Evolutionary conservation across 352 stramenopile genomes (phyloP).

Genomic region (Phytophthora fragariaefolia): DNA sequence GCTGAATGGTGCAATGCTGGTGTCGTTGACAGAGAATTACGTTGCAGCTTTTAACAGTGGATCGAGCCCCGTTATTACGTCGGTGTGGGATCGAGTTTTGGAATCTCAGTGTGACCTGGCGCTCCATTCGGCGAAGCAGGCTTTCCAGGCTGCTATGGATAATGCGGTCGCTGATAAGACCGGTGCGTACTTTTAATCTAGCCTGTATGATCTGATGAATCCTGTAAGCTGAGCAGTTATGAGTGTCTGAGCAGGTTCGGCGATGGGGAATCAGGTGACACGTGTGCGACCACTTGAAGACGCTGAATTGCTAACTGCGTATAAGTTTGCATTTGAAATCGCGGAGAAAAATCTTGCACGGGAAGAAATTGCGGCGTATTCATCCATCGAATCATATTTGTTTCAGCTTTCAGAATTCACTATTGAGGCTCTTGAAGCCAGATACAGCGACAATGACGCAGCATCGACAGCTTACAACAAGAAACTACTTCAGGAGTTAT

Average conservation of each 20-base stretch:
- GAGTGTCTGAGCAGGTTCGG: constrained; percentile 28
- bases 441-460: constrained; percentile 44
- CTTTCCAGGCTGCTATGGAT: constrained; percentile 51
- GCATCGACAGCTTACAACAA: constrained; percentile 56
- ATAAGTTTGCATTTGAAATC: constrained; percentile 35
- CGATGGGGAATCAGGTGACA: constrained; percentile 41
- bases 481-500: constrained; percentile 52
- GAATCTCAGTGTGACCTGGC: constrained; percentile 73
- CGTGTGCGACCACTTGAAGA: constrained; percentile 47
- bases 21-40: constrained; percentile 69
- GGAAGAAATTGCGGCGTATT: constrained; percentile 50
- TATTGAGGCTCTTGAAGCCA: constrained; percentile 39
- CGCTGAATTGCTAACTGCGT: constrained; percentile 36
- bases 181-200: constrained; percentile 34
- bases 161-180: constrained; percentile 33
- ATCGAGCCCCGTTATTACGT: constrained; percentile 77
- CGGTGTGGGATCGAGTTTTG: constrained; percentile 83
- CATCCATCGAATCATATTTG: constrained; percentile 48
- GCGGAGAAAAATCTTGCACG: constrained; percentile 46
- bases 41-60: constrained; percentile 74
- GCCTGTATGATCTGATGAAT: neutral
- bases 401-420: constrained; percentile 63
- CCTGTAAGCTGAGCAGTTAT: constrained; percentile 5
- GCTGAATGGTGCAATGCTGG: constrained; percentile 75
- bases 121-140: constrained; percentile 58